phyloP scores from a whole-genome alignment of 2,329 filamentous ascomycete species.

The Fusarium devonianum region DNA sequence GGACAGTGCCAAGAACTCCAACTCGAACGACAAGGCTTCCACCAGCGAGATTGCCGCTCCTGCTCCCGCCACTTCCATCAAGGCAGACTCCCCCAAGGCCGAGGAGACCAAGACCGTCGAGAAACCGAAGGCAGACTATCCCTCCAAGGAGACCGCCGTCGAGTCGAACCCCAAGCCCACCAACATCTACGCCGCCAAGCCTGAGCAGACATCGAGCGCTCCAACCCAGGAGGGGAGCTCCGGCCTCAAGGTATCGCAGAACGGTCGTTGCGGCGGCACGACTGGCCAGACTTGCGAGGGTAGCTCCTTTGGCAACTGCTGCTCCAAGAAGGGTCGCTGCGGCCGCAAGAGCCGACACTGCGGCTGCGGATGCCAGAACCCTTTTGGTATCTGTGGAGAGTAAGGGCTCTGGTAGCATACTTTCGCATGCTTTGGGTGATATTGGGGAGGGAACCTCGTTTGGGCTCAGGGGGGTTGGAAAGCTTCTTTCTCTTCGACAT shows the following conservation, averaged over 20 bases:
- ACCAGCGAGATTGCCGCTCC: constrained; percentile 3
- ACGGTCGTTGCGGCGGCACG: constrained; percentile 51
- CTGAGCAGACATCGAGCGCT: constrained; percentile 27
- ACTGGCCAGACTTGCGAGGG: constrained; percentile 51
- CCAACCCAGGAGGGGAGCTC: constrained; percentile 10
- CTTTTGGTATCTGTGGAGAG: constrained; percentile 47
- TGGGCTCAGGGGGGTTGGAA: background rate
- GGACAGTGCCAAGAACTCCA: constrained; percentile 16
- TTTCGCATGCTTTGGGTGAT: background rate
- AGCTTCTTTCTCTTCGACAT: constrained; percentile 33
- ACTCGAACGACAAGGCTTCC: constrained; percentile 16
- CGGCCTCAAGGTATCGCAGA: constrained; percentile 45
- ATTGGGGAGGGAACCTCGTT: background rate
- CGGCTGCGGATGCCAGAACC: constrained; percentile 47
- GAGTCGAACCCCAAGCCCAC: constrained; percentile 8
- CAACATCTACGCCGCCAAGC: constrained; percentile 9
- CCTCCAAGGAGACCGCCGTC: constrained; percentile 23
- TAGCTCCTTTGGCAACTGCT: constrained; percentile 53
- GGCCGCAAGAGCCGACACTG: constrained; percentile 48
- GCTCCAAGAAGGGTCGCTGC: constrained; percentile 51
- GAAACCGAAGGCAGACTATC: constrained; percentile 9
- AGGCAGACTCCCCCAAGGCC: constrained; percentile 5
- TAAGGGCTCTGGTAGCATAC: background rate
- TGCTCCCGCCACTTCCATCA: constrained; percentile 13
- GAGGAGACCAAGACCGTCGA: constrained; percentile 19